Percentiles rank a stretch among this genome's conserved stretches.
These are phyloP conservation scores for Monosporozyma unispora DNA, from an alignment of 805 yeast species.

Conservation along the genomic window DNA sequence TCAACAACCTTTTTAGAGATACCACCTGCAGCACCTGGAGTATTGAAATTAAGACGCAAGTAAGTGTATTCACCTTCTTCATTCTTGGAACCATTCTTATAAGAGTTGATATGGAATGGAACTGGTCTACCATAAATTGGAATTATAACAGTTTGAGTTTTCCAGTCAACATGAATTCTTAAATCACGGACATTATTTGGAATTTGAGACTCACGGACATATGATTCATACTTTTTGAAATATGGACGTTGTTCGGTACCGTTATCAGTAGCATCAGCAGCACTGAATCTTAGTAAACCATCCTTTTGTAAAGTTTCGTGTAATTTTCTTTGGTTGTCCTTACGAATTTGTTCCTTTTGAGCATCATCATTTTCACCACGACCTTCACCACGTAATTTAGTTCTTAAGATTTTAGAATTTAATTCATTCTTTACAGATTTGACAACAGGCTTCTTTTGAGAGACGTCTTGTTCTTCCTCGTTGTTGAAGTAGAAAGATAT, in stretches of 20 bases:
- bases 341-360: slow-evolving; percentile 68
- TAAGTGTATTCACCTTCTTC: slow-evolving; percentile 96
- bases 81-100: slow-evolving; percentile 86
- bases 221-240: slow-evolving; percentile 89
- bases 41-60: slow-evolving; percentile 80
- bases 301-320: slow-evolving; percentile 81
- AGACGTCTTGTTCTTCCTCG: slow-evolving; percentile 41
- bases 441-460: slow-evolving; percentile 32
- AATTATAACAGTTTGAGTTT: slow-evolving; percentile 77
- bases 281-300: slow-evolving; percentile 74
- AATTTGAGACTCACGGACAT: slow-evolving; percentile 85
- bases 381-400: slow-evolving; percentile 71
- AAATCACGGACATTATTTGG: slow-evolving; percentile 77
- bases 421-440: slow-evolving; percentile 26
- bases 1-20: slow-evolving; percentile 61
- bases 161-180: slow-evolving; percentile 77
- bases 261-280: slow-evolving; percentile 61
- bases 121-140: slow-evolving; percentile 96
- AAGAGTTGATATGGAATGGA: slow-evolving; percentile 92
- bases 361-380: slow-evolving; percentile 58
- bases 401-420: slow-evolving; percentile 60
- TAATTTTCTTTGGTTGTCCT: slow-evolving; percentile 70
- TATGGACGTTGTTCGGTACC: slow-evolving; percentile 41
- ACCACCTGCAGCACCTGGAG: slow-evolving; percentile 81
- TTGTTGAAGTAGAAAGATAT: slow-evolving; percentile 78